Evolutionary conservation across 2,329 filamentous ascomycete species (phyloP).

Genomic region (Fusarium neocosmosporiellum): DNA sequence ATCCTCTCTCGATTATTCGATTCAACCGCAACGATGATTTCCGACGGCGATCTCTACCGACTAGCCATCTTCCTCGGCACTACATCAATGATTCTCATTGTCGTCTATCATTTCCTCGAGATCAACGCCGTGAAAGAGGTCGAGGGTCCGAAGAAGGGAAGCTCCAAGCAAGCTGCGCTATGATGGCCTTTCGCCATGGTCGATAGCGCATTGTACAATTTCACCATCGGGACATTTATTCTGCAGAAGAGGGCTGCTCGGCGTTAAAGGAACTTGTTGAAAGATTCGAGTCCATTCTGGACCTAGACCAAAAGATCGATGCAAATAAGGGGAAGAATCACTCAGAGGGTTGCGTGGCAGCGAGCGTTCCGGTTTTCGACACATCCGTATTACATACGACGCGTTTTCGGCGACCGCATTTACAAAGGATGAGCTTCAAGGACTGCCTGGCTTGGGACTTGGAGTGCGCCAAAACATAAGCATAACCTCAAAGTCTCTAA

Average conservation of each 20-base stretch:
- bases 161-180: constrained; percentile 27
- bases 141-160: constrained; percentile 18
- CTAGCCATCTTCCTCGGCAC: constrained; percentile 94
- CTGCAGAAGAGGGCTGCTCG: constrained; percentile 27
- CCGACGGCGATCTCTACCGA: constrained; percentile 89
- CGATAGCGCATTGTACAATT: constrained; percentile 23
- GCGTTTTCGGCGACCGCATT: neutral
- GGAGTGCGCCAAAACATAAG: neutral
- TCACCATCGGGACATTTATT: constrained; percentile 16
- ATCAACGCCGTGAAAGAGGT: constrained; percentile 72
- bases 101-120: constrained; percentile 96
- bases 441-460: neutral
- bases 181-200: constrained; percentile 16
- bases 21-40: constrained; percentile 78
- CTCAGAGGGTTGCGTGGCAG: neutral
- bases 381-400: neutral
- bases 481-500: neutral
- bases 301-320: constrained; percentile 2
- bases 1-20: constrained; percentile 9
- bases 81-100: constrained; percentile 89
- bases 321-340: constrained; percentile 6
- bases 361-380: constrained; percentile 7
- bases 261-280: constrained; percentile 33
- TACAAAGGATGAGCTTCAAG: neutral
- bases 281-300: constrained; percentile 9